A percentile compares a stretch with the other conserved stretches of the same genome.
Conservation (phyloP, 768 basidiomycete species). For the Crassisporium funariophilum region DNA sequence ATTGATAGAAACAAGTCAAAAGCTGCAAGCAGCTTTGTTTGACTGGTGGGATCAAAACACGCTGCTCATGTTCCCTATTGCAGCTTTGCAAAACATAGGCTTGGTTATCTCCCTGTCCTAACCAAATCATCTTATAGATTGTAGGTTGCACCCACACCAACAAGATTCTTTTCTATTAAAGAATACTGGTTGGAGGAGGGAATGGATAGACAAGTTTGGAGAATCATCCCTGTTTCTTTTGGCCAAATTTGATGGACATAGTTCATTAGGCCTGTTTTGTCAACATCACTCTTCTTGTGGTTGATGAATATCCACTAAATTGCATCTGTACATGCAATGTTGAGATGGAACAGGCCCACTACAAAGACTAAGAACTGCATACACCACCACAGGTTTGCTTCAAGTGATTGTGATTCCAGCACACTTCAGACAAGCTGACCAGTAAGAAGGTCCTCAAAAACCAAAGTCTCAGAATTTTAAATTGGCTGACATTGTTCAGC, state of each 20-base stretch:
- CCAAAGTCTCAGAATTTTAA: slow-evolving; percentile 17
- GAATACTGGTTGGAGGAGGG: slow-evolving; percentile 36
- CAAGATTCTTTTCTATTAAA: slow-evolving; percentile 37
- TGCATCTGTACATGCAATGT: slow-evolving; percentile 36
- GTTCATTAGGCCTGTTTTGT: slow-evolving; percentile 24
- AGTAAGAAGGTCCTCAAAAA: slow-evolving; percentile 32
- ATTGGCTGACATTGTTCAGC: slow-evolving; percentile 6
- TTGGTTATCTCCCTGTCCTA: too few species aligned
- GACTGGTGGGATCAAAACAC: too few species aligned
- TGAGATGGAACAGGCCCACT: slow-evolving; percentile 33
- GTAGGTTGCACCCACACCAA: slow-evolving; percentile 23
- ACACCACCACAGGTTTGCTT: slow-evolving; percentile 28
- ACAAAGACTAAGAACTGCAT: slow-evolving; percentile 36
- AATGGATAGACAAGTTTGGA: too few species aligned
- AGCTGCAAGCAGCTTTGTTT: too few species aligned
- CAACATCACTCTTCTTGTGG: slow-evolving; percentile 9
- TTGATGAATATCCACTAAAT: slow-evolving; percentile 28
- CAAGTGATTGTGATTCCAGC: slow-evolving; percentile 20
- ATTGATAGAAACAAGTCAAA: too few species aligned
- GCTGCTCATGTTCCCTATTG: too few species aligned
- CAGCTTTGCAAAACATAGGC: too few species aligned
- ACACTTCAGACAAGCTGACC: slow-evolving; percentile 25
- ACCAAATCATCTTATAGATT: too few species aligned
- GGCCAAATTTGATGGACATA: slow-evolving; percentile 26
- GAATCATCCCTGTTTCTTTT: slow-evolving; percentile 33